Conservation (phyloP, 345 rosid species). For the Brassica nigra region DNA sequence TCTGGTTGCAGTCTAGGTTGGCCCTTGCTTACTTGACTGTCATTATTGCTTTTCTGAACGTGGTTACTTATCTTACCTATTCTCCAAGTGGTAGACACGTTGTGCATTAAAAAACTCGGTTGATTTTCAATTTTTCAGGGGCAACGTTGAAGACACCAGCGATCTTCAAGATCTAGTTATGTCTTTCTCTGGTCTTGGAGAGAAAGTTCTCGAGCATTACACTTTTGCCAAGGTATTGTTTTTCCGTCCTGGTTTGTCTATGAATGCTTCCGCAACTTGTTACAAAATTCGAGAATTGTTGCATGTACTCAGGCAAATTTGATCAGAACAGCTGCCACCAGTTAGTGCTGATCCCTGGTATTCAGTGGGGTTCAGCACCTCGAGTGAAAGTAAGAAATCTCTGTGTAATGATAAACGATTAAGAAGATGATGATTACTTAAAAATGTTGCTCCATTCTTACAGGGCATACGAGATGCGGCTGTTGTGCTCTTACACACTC, state of each 20-base stretch:
- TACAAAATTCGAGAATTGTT: background rate
- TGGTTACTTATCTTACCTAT: background rate
- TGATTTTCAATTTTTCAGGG: conserved; percentile 45
- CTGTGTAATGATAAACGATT: background rate
- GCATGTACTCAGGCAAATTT: conserved; percentile 65
- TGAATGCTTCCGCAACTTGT: background rate
- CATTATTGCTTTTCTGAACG: conserved; percentile 16
- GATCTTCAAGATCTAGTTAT: conserved; percentile 56
- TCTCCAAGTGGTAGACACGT: no score
- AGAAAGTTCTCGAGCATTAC: conserved; percentile 89
- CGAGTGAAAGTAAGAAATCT: conserved; percentile 71
- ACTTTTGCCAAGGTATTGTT: conserved; percentile 84
- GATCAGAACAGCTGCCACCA: conserved; percentile 81
- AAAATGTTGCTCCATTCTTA: conserved; percentile 29
- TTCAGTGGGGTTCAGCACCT: conserved; percentile 95
- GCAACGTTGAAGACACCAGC: conserved; percentile 59
- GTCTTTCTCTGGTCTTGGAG: conserved; percentile 81
- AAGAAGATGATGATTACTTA: background rate
- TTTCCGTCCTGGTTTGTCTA: background rate
- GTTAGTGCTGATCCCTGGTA: conserved; percentile 76
- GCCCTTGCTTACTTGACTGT: conserved; percentile 12
- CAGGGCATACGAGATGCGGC: conserved; percentile 98
- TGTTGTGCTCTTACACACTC: conserved; percentile 83
- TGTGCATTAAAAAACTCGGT: no score
- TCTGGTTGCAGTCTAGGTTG: conserved; percentile 79